Conservation (phyloP, 352 stramenopile species). For the Phytophthora gonapodyides region DNA sequence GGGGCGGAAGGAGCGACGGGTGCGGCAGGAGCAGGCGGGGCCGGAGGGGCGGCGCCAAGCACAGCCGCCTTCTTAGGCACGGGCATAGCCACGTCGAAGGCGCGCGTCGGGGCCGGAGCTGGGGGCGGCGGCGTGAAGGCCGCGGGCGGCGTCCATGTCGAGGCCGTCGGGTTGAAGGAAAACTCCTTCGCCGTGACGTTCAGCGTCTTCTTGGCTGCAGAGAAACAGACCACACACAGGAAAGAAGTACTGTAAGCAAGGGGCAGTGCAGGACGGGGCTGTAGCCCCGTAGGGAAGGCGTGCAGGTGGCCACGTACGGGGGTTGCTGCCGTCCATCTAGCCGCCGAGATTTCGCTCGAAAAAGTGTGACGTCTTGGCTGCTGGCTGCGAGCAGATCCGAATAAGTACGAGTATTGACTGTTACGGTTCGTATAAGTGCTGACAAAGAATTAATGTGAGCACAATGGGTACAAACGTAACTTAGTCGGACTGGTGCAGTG, state of each 20-base stretch:
- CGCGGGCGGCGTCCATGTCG: conserved; percentile 61
- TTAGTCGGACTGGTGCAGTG: not conserved
- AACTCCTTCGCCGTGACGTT: conserved; percentile 72
- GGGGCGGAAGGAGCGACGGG: conserved; percentile 27
- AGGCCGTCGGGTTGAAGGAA: conserved; percentile 76
- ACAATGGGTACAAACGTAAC: not conserved
- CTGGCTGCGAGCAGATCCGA: not conserved
- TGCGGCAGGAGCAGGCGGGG: conserved; percentile 24
- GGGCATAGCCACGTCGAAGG: conserved; percentile 76
- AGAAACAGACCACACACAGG: not conserved
- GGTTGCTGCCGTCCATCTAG: conserved; percentile 37
- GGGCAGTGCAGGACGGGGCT: not conserved
- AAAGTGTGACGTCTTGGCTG: conserved; percentile 1
- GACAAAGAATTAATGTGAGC: too few species aligned
- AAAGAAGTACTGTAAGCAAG: not conserved
- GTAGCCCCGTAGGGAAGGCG: too few species aligned
- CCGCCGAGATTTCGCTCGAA: not conserved
- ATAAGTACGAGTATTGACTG: conserved; percentile 2
- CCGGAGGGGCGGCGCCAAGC: conserved; percentile 31
- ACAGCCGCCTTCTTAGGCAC: conserved; percentile 73
- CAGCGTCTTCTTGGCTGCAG: conserved; percentile 63
- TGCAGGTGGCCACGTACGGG: conserved; percentile 33
- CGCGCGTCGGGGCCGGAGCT: conserved; percentile 35
- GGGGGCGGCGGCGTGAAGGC: conserved; percentile 50
- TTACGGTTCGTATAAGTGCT: not conserved